Evolutionary conservation across 1,284 basidiomycete species (phyloP), one percentile per base, ranked within the genome.

Genomic region (Paramarasmius palmivorus): DNA sequence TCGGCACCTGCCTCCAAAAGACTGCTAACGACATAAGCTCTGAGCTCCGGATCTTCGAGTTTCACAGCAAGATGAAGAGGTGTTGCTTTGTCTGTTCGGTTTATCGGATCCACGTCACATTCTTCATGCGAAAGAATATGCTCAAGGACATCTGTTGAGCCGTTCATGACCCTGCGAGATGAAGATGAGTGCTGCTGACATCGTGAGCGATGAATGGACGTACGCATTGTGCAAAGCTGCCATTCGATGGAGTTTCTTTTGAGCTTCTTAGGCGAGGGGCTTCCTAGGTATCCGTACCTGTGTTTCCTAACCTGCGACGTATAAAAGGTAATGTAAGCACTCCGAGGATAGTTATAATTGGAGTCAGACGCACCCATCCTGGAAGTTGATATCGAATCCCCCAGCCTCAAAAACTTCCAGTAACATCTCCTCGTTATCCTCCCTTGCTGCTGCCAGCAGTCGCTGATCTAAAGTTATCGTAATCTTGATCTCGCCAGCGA

Each of bases 41-140:
- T 76, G 7, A 83, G 70, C 38, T 86, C 84, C 5, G 74, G 73
- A 54, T 92, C 78, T 57, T 84, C 76, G 52, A 88, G 68, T 59
- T 75, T 72, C 15, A 91, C 76, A 1, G 92, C 93, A 17, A 93
- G 79, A 67, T 95, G 93, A 9, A 96, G 74, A 1, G 93, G 93
- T 0, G 93, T 95, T 35, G 88, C 84, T 8, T 82, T 81, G 37
- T 88, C 84, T 29, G 90, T 69, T 19, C 81, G 77, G 68, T 95
- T 95, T 62, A 84, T 77, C 17, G 86, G 80, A 66, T 95, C 93
- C 50, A 95, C 92, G 64, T 95, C 92, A 69, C 92, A 94, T 10
- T 76, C 79, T 8, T 92, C 88, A 62, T 85, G 76, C 7, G 81
- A 82, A 29, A 93, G 78, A 56, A 93, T 83, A 57, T 87, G 78